Percentiles rank a stretch among this genome's conserved stretches.
Conservation (phyloP, 345 rosid species). For the Citropsis articulata region DNA sequence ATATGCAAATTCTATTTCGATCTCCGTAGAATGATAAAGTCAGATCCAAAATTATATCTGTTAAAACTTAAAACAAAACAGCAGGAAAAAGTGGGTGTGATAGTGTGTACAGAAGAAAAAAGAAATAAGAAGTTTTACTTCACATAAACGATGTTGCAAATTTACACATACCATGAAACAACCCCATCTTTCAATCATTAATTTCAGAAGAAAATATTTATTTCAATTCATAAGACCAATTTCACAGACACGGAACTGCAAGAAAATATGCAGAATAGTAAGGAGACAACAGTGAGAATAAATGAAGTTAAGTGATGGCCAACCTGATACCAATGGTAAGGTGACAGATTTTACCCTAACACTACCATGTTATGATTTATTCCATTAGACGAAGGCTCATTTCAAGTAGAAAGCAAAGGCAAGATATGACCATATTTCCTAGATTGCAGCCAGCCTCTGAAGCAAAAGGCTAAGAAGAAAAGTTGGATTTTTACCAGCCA, state of each 20-base stretch:
- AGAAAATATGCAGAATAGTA: not conserved
- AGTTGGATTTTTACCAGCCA: not conserved
- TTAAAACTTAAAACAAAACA: slow-evolving; percentile 1
- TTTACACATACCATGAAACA: not conserved
- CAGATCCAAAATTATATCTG: not conserved
- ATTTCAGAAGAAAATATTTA: not conserved
- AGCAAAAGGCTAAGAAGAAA: not conserved
- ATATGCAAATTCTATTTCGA: not conserved
- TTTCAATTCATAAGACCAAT: not conserved
- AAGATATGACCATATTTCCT: slow-evolving; percentile 1
- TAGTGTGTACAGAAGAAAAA: not conserved
- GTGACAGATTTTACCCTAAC: not conserved
- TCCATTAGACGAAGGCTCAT: not conserved
- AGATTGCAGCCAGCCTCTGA: not conserved
- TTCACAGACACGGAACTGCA: not conserved
- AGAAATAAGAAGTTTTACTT: not conserved
- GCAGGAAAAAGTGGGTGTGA: not conserved
- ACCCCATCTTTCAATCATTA: not conserved
- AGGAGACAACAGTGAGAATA: not conserved
- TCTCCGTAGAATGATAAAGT: not conserved
- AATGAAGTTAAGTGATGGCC: not conserved
- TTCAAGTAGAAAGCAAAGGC: not conserved
- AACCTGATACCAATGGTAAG: not conserved
- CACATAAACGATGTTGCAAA: not conserved
- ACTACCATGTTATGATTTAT: not conserved